These are phyloP conservation scores for Stagonosporopsis chrysanthemi DNA, from an alignment of 2,329 filamentous ascomycete species.

Conservation along the genomic window DNA sequence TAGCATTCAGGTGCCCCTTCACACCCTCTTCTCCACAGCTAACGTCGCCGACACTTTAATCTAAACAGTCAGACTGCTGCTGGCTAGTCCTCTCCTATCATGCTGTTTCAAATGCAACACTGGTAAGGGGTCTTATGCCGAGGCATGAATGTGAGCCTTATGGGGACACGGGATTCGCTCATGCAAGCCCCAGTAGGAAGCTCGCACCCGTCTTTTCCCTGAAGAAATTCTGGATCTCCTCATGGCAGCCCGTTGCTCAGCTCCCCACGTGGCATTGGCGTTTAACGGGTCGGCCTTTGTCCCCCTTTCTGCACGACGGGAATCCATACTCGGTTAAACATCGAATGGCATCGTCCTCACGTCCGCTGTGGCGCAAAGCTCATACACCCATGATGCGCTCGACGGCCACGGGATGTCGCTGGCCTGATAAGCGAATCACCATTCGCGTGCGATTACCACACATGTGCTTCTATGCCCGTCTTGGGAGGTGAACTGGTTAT, in stretches of 20 bases:
- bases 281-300: slow-evolving; percentile 12
- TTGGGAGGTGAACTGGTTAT: slow-evolving; percentile 14
- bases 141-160: background rate
- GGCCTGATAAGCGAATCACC: slow-evolving; percentile 12
- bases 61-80: background rate
- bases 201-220: background rate
- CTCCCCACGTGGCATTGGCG: slow-evolving; percentile 7
- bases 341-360: background rate
- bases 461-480: slow-evolving; percentile 16
- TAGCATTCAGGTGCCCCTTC: background rate
- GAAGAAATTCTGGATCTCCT: slow-evolving; percentile 5
- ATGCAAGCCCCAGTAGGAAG: background rate
- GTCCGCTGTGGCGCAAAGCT: slow-evolving; percentile 8
- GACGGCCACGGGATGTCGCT: slow-evolving; percentile 6
- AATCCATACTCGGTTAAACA: slow-evolving; percentile 5
- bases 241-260: slow-evolving; percentile 5
- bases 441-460: slow-evolving; percentile 15
- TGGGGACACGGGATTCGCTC: background rate
- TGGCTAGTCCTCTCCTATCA: background rate
- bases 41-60: background rate
- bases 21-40: background rate
- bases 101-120: background rate
- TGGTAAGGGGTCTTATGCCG: background rate
- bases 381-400: slow-evolving; percentile 4
- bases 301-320: slow-evolving; percentile 15